Base-by-base conservation (phyloP, 2,329 filamentous ascomycete species). In the Aspergillus sp. region DNA sequence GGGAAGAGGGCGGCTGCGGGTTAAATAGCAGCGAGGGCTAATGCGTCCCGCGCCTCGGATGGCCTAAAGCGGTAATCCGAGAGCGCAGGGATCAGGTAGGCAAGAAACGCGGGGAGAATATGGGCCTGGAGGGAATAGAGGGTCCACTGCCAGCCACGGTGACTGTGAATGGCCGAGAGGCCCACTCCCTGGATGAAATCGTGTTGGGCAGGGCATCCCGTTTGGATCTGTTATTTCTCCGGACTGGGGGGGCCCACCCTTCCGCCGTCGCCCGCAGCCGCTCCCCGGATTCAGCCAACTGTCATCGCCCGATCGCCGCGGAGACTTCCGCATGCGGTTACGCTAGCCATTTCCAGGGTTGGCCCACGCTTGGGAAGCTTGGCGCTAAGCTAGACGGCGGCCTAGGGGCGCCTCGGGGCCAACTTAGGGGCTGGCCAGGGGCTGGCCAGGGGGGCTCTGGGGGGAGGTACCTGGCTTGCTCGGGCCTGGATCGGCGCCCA, bases 31-130 rank as follows among this genome's bases (percentile, higher is more conserved):
- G 26, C 4, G 24, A 27, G n/a, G n/a, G n/a, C n/a, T n/a, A 12
- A 5, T n/a, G 10, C 19, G 10, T 33, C 26, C 17, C 24, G 31
- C 14, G 14, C 15, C 32, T 30, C 47, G 50, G 50, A 37, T 45
- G 25, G 30, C 43, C 43, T 31, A 41, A 53, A 36, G 7, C 8
- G 37, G 50, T 47, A 53, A 49, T 17, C 48, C 50, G 47, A 44
- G 43, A 5, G 15, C 14, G 11, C 34, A 35, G 34, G 34, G 32
- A 19, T 35, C 28, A 36, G 38, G 25, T 10, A 31, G 47, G 44
- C 49, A 51, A 51, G 47, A 45, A 44, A 44, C 33, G 40, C 41
- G 46, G 47, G 39, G 17, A 44, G 34, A 29, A n/a, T n/a, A n/a
- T n/a, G n/a, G n/a, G n/a, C n/a, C n/a, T n/a, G n/a, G n/a, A n/a